Evolutionary conservation across 176 grass and related monocot genomes (phyloP), one percentile per base, ranked within the genome.

Genomic region (Echinochloa phyllopogon): DNA sequence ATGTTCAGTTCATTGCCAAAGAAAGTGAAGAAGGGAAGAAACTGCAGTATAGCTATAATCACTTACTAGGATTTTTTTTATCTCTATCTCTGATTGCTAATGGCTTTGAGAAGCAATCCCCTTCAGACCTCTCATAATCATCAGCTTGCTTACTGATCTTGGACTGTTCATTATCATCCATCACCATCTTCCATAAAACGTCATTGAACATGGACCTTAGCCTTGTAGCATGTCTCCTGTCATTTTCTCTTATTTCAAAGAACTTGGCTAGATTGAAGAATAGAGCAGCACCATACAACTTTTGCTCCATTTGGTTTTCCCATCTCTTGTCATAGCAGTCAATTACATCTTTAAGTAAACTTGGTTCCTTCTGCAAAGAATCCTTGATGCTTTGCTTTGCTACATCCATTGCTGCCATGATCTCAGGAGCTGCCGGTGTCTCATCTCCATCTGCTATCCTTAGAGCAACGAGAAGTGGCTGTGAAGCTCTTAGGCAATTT

Each of bases 231-330:
- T 38, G 3, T 6, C 62, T 65, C 10, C 4, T 65, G 1, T 65
- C 29, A 15, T 12, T 27, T 38, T 65, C 33, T 29, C 62, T 65
- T 65, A 38, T 65, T 14, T 29, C n/a, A 18, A 65, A 65, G 62
- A 65, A 65, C 33, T 65, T 65, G 62, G 3, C 29, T 7, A 29
- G 62, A 65, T 65, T 65, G 14, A 65, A 65, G 62, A 37, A 65
- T 5, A 62, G n/a, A 24, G 59, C 24, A 8, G 6, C 53, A 18
- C 18, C 53, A 56, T 56, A 56, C 53, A 56, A 21, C 1, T 56
- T 56, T 56, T 75, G 72, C 27, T 75, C 49, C 29, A 75, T 75
- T 75, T 56, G 49, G 50, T 53, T 55, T 3, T 75, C 49, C 72
- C 49, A 74, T 27, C 49, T 20, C 7, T 38, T 74, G 16, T 53